Conservation (phyloP, 768 basidiomycete genomes). For the Pleurotus djamor region DNA sequence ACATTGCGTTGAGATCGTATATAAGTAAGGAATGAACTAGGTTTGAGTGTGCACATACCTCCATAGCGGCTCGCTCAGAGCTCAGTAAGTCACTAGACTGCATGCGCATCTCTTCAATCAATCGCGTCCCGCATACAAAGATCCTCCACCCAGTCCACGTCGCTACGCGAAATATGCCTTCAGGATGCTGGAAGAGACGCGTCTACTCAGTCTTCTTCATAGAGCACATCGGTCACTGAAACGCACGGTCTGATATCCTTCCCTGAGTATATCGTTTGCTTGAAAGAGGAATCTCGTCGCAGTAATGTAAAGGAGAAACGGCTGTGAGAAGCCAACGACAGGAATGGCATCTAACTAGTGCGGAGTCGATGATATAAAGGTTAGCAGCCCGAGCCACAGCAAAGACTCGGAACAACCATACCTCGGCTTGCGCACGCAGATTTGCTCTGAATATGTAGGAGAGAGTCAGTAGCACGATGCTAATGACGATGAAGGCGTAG, state of each 20-base stretch:
- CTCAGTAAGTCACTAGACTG: slow-evolving; percentile 11
- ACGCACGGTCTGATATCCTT: slow-evolving; percentile 21
- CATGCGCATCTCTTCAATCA: slow-evolving; percentile 19
- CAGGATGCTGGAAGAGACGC: slow-evolving; percentile 9
- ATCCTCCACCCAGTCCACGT: slow-evolving; percentile 20
- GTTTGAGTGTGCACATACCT: slow-evolving; percentile 4
- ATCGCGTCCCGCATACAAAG: slow-evolving; percentile 12
- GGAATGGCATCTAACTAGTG: slow-evolving; percentile 23
- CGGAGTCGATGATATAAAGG: no score
- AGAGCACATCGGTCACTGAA: slow-evolving; percentile 5
- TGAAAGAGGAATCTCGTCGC: slow-evolving; percentile 15
- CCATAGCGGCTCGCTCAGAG: slow-evolving; percentile 8
- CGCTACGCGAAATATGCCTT: slow-evolving; percentile 23
- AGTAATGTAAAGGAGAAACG: slow-evolving; percentile 18
- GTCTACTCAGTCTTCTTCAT: slow-evolving; percentile 12
- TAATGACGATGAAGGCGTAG: not conserved
- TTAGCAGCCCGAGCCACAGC: no score
- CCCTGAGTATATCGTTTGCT: slow-evolving; percentile 9
- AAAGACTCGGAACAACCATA: not conserved
- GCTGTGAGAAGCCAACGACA: slow-evolving; percentile 15
- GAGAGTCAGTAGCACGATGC: not conserved
- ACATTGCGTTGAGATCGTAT: not conserved
- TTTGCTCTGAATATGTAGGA: not conserved
- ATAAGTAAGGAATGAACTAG: not conserved
- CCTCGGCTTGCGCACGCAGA: not conserved